Percentiles rank a stretch among this genome's conserved stretches.
These are phyloP conservation scores for Rubia peregrina DNA, from an alignment of 305 asterid genomes.

Conservation along the genomic window DNA sequence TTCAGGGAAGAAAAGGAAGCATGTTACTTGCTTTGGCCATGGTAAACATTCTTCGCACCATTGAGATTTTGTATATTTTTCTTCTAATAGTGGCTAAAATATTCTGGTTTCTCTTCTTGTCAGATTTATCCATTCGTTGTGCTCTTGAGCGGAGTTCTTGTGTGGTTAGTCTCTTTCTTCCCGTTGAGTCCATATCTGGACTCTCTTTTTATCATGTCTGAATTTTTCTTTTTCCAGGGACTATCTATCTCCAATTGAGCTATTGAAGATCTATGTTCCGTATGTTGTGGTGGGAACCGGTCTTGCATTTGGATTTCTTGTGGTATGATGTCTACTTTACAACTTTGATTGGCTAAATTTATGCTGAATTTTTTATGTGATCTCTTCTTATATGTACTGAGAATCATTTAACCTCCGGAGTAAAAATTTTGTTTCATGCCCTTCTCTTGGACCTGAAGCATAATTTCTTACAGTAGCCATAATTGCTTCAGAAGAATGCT, in stretches of 20 bases:
- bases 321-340: conserved; percentile 46
- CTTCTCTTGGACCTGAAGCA: not conserved
- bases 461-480: not conserved
- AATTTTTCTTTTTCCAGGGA: conserved; percentile 44
- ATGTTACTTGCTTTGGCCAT: conserved; percentile 81
- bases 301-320: conserved; percentile 88
- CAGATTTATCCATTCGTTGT: conserved; percentile 73
- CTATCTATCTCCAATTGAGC: conserved; percentile 65
- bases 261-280: conserved; percentile 63
- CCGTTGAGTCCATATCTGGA: conserved; percentile 3
- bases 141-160: conserved; percentile 66
- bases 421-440: not conserved
- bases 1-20: conserved; percentile 73
- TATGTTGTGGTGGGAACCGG: conserved; percentile 65
- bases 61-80: conserved; percentile 1
- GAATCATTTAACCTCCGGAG: not conserved
- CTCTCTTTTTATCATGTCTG: conserved; percentile 21
- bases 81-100: conserved; percentile 9
- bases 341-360: conserved; percentile 11
- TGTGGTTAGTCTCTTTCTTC: conserved; percentile 27
- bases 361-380: not conserved
- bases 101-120: conserved; percentile 13
- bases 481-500: not conserved
- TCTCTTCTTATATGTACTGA: not conserved
- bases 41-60: conserved; percentile 37